These are phyloP conservation scores for Aaosphaeria pasadenensis DNA, from an alignment of 2,329 filamentous ascomycete genomes.

Conservation along the genomic window DNA sequence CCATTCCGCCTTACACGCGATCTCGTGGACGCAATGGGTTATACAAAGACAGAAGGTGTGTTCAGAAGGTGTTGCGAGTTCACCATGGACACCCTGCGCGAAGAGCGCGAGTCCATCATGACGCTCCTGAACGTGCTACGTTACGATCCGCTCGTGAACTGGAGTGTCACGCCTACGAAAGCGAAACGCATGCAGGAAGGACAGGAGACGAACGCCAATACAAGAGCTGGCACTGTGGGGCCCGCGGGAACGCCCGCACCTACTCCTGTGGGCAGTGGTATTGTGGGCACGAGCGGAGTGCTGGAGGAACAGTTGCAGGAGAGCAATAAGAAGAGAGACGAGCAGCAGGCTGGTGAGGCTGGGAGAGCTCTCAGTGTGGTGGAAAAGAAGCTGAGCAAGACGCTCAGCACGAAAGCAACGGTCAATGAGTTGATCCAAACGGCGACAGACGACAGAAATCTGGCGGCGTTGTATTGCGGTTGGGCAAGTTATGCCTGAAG, in stretches of 20 bases:
- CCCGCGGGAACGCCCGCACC: constrained; percentile 25
- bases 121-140: constrained; percentile 94
- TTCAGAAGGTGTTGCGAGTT: constrained; percentile 99
- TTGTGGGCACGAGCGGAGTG: constrained; percentile 14
- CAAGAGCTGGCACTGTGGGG: constrained; percentile 27
- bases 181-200: constrained; percentile 67
- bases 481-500: constrained; percentile 37
- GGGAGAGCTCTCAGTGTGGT: constrained; percentile 90
- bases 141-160: constrained; percentile 96
- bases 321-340: constrained; percentile 37
- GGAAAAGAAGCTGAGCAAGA: constrained; percentile 92
- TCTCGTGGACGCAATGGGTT: constrained; percentile 94
- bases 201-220: constrained; percentile 50
- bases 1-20: constrained; percentile 94
- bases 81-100: constrained; percentile 88
- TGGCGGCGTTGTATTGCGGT: constrained; percentile 72
- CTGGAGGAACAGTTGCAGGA: constrained; percentile 14
- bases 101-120: constrained; percentile 97
- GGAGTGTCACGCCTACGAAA: constrained; percentile 76
- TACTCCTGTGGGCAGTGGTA: constrained; percentile 13
- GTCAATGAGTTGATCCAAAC: constrained; percentile 97
- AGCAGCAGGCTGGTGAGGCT: constrained; percentile 71
- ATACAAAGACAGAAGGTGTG: constrained; percentile 90
- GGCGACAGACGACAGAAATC: constrained; percentile 86
- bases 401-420: constrained; percentile 87